A percentile compares a stretch with the other conserved stretches of the same genome.
Evolutionary conservation across 225 moss, liverwort and hornwort genomes (phyloP).

Genomic region (Sphagnum contortum): DNA sequence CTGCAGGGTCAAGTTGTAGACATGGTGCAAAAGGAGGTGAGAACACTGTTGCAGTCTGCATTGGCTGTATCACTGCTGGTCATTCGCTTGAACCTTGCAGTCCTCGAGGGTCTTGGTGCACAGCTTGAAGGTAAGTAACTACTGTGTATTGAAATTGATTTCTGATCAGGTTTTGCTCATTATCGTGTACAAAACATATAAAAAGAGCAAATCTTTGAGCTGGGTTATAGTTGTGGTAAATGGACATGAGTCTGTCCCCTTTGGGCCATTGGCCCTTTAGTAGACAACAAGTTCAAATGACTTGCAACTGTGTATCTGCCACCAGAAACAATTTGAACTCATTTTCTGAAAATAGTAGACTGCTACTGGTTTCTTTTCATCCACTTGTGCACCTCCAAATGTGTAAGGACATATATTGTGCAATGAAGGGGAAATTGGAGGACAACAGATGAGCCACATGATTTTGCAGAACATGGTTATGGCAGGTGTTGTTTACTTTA

Average conservation of each 20-base stretch:
- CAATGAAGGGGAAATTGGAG: too few relatives aligned
- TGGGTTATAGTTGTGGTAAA: slow-evolving; percentile 3
- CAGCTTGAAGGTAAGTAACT: slow-evolving; percentile 70
- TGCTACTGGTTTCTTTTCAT: too few relatives aligned
- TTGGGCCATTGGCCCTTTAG: not conserved
- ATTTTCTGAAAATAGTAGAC: too few relatives aligned
- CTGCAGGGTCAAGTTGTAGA: slow-evolving; percentile 89
- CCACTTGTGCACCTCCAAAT: too few relatives aligned
- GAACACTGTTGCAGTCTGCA: slow-evolving; percentile 65
- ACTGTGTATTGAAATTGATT: not conserved
- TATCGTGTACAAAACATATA: slow-evolving; percentile 1
- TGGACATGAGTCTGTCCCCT: not conserved
- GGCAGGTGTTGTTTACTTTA: too few relatives aligned
- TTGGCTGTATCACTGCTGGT: slow-evolving; percentile 75
- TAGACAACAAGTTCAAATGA: not conserved
- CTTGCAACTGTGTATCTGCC: too few relatives aligned
- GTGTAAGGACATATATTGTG: too few relatives aligned
- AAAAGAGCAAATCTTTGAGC: slow-evolving; percentile 1
- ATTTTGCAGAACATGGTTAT: too few relatives aligned
- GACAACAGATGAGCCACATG: too few relatives aligned
- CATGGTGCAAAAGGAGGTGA: slow-evolving; percentile 88
- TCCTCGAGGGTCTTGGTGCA: slow-evolving; percentile 78
- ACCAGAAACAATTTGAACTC: too few relatives aligned
- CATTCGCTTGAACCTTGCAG: slow-evolving; percentile 68
- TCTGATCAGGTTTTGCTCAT: not conserved